phyloP scores from a whole-genome alignment of 345 rosid species.

The Punica granatum region DNA sequence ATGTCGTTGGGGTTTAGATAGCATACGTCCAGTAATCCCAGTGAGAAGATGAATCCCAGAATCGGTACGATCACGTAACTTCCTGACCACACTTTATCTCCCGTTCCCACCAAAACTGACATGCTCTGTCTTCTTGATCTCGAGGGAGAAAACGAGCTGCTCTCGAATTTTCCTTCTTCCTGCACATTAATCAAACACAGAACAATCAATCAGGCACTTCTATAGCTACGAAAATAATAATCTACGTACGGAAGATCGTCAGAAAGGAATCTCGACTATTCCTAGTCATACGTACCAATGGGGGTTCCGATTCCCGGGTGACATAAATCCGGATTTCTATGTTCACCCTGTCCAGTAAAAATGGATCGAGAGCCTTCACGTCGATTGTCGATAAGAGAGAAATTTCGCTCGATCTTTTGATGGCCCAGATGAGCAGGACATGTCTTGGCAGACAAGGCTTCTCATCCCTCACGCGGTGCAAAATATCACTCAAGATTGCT shows the following conservation, averaged over 20 bases:
- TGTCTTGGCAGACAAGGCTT: slow-evolving; percentile 33
- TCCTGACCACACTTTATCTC: slow-evolving; percentile 30
- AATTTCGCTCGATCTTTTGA: slow-evolving; percentile 31
- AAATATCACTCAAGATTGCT: slow-evolving; percentile 37
- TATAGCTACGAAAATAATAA: no score
- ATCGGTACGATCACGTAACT: slow-evolving; percentile 23
- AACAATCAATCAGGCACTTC: background rate
- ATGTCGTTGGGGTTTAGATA: slow-evolving; percentile 29
- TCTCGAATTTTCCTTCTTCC: slow-evolving; percentile 13
- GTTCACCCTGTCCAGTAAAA: slow-evolving; percentile 18
- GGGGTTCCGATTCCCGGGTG: slow-evolving; percentile 30
- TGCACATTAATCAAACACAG: background rate
- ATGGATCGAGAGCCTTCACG: slow-evolving; percentile 23
- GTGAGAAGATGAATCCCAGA: slow-evolving; percentile 23
- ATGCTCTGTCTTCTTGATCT: slow-evolving; percentile 19
- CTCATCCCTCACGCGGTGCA: slow-evolving; percentile 27
- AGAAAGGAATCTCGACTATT: slow-evolving; percentile 1
- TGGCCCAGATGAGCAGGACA: slow-evolving; percentile 35
- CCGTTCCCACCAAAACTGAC: slow-evolving; percentile 37
- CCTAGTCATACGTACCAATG: slow-evolving; percentile 40
- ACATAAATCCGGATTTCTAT: slow-evolving; percentile 26
- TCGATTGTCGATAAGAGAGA: slow-evolving; percentile 28
- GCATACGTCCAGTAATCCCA: slow-evolving; percentile 16
- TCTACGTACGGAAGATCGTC: no score
- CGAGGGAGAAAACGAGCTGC: slow-evolving; percentile 6